phyloP scores from a whole-genome alignment of 371 early-diverging fungal genomes.

The Mucor irregularis region DNA sequence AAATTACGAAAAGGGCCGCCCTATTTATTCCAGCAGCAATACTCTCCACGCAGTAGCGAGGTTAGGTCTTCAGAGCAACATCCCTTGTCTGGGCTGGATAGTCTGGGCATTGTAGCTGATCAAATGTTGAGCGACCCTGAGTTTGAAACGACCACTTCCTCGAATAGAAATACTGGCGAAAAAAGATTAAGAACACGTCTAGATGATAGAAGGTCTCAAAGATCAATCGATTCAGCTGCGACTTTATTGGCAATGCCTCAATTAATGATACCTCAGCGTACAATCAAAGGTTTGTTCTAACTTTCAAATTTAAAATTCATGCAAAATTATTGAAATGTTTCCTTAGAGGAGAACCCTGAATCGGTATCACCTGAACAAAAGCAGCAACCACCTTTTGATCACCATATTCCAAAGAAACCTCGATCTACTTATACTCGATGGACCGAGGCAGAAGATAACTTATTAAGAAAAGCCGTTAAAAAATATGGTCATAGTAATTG shows the following conservation, averaged over 20 bases:
- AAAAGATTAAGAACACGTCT: conserved; percentile 14
- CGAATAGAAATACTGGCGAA: neutral
- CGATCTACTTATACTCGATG: conserved; percentile 45
- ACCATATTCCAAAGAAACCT: conserved; percentile 32
- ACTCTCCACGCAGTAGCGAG: conserved; percentile 41
- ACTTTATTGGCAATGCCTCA: conserved; percentile 45
- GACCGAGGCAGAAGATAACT: conserved; percentile 39
- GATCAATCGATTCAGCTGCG: conserved; percentile 54
- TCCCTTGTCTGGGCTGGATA: conserved; percentile 29
- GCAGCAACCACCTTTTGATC: neutral
- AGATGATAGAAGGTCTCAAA: conserved; percentile 37
- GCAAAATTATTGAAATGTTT: too few relatives aligned
- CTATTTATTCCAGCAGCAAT: conserved; percentile 52
- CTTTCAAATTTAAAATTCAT: too few relatives aligned
- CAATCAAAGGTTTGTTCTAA: conserved; percentile 1
- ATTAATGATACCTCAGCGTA: conserved; percentile 12
- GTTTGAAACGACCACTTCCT: conserved; percentile 7
- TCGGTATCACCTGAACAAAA: conserved; percentile 6
- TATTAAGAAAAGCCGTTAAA: conserved; percentile 31
- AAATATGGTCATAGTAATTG: conserved; percentile 42
- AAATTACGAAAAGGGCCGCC: conserved; percentile 30
- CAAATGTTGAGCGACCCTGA: conserved; percentile 40
- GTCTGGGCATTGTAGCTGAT: conserved; percentile 37
- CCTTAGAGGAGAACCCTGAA: neutral
- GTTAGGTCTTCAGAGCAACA: conserved; percentile 21